These are phyloP conservation scores for Knufia petricola DNA, from an alignment of 2,329 filamentous ascomycete species.

Conservation along the genomic window DNA sequence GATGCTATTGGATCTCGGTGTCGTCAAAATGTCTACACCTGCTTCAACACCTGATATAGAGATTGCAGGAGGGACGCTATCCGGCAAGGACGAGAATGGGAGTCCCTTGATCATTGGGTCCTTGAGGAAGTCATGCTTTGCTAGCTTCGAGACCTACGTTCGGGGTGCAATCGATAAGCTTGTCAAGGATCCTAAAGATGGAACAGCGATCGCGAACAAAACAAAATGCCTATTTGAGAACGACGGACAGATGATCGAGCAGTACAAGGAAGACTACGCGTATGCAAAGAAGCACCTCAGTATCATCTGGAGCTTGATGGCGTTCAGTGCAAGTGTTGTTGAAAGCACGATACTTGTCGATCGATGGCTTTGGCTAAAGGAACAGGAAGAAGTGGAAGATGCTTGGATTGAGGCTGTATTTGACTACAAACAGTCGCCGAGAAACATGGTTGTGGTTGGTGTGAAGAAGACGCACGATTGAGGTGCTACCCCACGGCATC, in stretches of 20 bases:
- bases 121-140: slow-evolving; percentile 69
- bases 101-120: slow-evolving; percentile 82
- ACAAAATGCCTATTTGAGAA: slow-evolving; percentile 59
- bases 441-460: slow-evolving; percentile 88
- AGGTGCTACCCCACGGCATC: no score
- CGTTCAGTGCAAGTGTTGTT: slow-evolving; percentile 79
- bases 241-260: slow-evolving; percentile 52
- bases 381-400: slow-evolving; percentile 63
- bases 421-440: slow-evolving; percentile 73
- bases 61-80: slow-evolving; percentile 21
- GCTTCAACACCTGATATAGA: slow-evolving; percentile 16
- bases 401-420: slow-evolving; percentile 93
- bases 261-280: slow-evolving; percentile 57
- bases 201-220: slow-evolving; percentile 52
- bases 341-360: slow-evolving; percentile 87
- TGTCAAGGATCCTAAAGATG: slow-evolving; percentile 49
- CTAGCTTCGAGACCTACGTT: slow-evolving; percentile 65
- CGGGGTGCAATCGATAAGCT: slow-evolving; percentile 73
- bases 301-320: slow-evolving; percentile 90
- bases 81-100: slow-evolving; percentile 33
- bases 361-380: slow-evolving; percentile 74
- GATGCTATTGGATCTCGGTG: slow-evolving; percentile 76
- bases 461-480: slow-evolving; percentile 52
- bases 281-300: slow-evolving; percentile 69
- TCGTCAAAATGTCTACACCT: slow-evolving; percentile 51